Evolutionary conservation across 352 stramenopile species (phyloP).

Genomic region (Phytopythium oedochilum): DNA sequence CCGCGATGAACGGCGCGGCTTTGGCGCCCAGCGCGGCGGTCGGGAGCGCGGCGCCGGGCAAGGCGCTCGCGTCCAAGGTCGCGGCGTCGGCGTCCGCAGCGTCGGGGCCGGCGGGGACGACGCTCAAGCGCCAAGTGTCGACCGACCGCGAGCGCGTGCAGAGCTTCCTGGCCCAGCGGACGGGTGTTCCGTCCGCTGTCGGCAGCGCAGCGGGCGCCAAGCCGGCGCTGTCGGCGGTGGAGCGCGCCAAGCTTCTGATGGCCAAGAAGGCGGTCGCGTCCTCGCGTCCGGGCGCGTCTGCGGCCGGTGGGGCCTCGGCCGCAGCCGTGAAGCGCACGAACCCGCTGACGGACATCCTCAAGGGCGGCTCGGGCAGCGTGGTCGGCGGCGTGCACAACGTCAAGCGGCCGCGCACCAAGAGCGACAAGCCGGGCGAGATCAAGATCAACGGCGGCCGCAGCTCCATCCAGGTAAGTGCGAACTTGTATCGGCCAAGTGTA

Average conservation of each 20-base stretch:
- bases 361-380: slow-evolving; percentile 60
- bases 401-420: slow-evolving; percentile 65
- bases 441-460: slow-evolving; percentile 64
- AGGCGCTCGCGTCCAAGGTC: not conserved
- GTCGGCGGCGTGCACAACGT: slow-evolving; percentile 52
- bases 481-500: not conserved
- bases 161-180: slow-evolving; percentile 58
- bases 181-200: slow-evolving; percentile 1
- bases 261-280: slow-evolving; percentile 44
- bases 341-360: slow-evolving; percentile 72
- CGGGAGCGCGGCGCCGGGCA: not conserved
- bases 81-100: not conserved
- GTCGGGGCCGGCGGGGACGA: slow-evolving; percentile 12
- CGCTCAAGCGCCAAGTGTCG: slow-evolving; percentile 44
- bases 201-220: slow-evolving; percentile 11
- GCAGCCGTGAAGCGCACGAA: slow-evolving; percentile 66
- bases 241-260: slow-evolving; percentile 76
- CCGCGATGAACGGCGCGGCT: slow-evolving; percentile 3
- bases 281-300: slow-evolving; percentile 15
- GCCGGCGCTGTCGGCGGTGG: slow-evolving; percentile 49
- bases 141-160: slow-evolving; percentile 56
- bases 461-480: slow-evolving; percentile 43
- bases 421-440: slow-evolving; percentile 74
- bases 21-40: slow-evolving; percentile 10
- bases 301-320: slow-evolving; percentile 6